phyloP scores from a whole-genome alignment of 139 green algal species.

The Volvox reticuliferus region DNA sequence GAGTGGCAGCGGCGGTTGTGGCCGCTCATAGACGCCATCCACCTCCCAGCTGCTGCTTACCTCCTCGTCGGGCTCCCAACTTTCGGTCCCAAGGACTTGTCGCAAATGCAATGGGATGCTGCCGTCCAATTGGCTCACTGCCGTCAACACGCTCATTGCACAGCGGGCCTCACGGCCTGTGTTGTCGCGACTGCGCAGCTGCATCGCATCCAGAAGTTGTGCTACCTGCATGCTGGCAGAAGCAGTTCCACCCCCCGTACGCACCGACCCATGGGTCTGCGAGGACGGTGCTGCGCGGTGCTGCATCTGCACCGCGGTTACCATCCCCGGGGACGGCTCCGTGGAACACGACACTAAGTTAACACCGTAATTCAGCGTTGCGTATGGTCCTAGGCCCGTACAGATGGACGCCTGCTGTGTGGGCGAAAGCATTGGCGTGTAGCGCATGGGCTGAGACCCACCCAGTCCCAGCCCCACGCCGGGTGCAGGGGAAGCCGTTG shows the following conservation, averaged over 20 bases:
- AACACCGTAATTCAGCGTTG: not conserved
- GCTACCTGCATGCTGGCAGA: conserved; percentile 5
- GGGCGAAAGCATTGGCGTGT: conserved; percentile 26
- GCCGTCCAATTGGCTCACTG: conserved; percentile 30
- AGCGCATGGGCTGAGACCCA: conserved; percentile 13
- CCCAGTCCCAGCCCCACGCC: not conserved
- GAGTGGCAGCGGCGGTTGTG: not conserved
- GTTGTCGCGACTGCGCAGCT: conserved; percentile 9
- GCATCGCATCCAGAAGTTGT: conserved; percentile 38
- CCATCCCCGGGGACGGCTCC: not conserved
- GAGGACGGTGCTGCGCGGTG: not conserved
- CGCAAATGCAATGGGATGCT: conserved; percentile 14
- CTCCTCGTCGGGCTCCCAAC: conserved; percentile 21
- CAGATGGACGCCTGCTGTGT: not conserved
- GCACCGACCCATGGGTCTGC: not conserved
- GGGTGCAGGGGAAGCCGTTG: not conserved
- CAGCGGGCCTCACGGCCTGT: not conserved
- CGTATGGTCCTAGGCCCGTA: not conserved
- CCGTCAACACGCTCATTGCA: not conserved
- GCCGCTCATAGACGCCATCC: not conserved
- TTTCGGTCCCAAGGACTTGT: not conserved
- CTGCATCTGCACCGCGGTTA: not conserved
- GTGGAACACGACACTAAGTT: not conserved
- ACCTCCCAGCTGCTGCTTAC: conserved; percentile 23
- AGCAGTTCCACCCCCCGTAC: too few species aligned